Evolutionary conservation across 2,329 filamentous ascomycete species (phyloP).

Genomic region (Laburnicola sp.): DNA sequence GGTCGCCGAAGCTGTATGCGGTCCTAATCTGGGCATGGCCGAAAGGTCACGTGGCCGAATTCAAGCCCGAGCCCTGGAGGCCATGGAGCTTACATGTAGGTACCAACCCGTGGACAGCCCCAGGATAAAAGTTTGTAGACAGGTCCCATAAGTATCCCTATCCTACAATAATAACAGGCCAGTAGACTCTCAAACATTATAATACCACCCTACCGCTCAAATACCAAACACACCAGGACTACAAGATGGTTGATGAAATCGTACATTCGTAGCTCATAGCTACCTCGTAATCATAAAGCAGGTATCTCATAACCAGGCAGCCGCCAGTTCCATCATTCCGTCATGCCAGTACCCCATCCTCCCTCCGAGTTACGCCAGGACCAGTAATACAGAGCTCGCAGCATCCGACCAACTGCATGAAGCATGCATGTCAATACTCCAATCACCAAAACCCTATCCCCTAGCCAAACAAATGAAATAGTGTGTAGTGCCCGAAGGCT

Average conservation of each 20-base stretch:
- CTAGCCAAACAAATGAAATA: slow-evolving; percentile 7
- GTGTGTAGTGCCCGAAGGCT: background rate
- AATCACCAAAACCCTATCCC: background rate
- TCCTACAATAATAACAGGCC: too few relatives aligned
- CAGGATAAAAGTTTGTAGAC: too few relatives aligned
- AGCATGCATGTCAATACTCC: background rate
- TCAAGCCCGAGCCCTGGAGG: too few relatives aligned
- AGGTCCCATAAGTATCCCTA: too few relatives aligned
- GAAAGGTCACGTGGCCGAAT: background rate
- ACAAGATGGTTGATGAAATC: slow-evolving; percentile 10
- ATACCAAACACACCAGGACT: background rate
- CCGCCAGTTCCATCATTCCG: slow-evolving; percentile 9
- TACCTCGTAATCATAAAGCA: slow-evolving; percentile 20
- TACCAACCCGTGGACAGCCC: too few relatives aligned
- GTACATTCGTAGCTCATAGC: slow-evolving; percentile 36
- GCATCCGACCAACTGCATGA: background rate
- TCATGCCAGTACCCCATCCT: background rate
- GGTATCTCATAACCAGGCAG: slow-evolving; percentile 4
- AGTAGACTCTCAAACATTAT: background rate
- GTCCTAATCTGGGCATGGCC: background rate
- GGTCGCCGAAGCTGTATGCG: background rate
- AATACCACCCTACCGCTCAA: background rate
- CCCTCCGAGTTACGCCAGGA: background rate
- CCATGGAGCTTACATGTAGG: too few relatives aligned
- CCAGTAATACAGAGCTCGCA: background rate